These are phyloP conservation scores for Stagonosporopsis vannaccii DNA, from an alignment of 2,329 filamentous ascomycete species.

Conservation along the genomic window DNA sequence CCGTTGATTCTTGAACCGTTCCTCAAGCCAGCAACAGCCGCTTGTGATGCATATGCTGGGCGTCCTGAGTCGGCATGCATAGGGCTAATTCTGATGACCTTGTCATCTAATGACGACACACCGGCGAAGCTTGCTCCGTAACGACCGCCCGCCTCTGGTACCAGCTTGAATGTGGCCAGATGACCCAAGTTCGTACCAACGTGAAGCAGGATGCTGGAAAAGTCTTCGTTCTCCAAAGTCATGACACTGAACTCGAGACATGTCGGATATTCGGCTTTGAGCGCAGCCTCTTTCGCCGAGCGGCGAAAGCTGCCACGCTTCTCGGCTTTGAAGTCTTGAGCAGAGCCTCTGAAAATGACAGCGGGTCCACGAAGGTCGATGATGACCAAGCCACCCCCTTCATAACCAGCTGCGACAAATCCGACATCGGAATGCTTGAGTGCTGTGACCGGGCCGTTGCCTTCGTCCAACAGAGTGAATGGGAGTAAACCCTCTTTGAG, in stretches of 20 bases:
- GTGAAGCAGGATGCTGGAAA: constrained; percentile 92
- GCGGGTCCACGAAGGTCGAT: constrained; percentile 88
- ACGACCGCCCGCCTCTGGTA: constrained; percentile 72
- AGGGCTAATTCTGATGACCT: constrained; percentile 77
- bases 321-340: constrained; percentile 79
- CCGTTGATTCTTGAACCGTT: constrained; percentile 79
- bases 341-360: constrained; percentile 77
- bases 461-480: constrained; percentile 80
- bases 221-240: constrained; percentile 91
- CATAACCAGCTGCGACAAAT: constrained; percentile 86
- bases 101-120: constrained; percentile 68
- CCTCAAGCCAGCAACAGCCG: constrained; percentile 76
- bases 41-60: constrained; percentile 76
- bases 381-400: constrained; percentile 79
- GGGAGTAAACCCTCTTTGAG: constrained; percentile 85
- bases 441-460: constrained; percentile 80
- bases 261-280: constrained; percentile 75
- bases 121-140: constrained; percentile 79
- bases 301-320: constrained; percentile 76
- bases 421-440: constrained; percentile 89
- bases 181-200: constrained; percentile 87
- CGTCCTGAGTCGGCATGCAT: constrained; percentile 80
- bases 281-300: constrained; percentile 57
- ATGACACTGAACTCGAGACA: constrained; percentile 87
- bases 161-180: constrained; percentile 86